Percentiles rank a stretch among this genome's conserved stretches.
phyloP scores from a whole-genome alignment of 163 green algal species.

The Scenedesmus sp. region DNA sequence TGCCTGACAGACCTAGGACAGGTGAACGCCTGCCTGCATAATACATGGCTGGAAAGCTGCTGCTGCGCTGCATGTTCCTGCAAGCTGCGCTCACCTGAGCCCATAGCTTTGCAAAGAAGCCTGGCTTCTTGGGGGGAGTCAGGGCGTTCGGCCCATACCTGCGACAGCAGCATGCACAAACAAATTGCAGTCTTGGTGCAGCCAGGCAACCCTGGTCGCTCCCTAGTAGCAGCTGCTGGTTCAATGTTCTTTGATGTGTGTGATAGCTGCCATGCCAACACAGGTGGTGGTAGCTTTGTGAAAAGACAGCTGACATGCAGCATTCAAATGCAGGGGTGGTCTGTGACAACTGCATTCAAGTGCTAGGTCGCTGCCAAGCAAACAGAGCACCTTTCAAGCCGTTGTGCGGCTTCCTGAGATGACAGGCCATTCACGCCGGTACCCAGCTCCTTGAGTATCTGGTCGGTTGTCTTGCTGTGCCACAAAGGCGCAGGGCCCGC shows the following conservation, averaged over 20 bases:
- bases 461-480: neutral
- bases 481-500: neutral
- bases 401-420: conserved; percentile 3
- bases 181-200: neutral
- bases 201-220: too few species aligned
- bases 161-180: neutral
- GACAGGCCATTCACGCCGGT: conserved; percentile 12
- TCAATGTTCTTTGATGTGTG: too few species aligned
- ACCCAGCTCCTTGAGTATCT: conserved; percentile 19
- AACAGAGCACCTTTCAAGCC: conserved; percentile 6
- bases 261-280: too few species aligned
- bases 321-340: neutral
- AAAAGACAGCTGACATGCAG: neutral
- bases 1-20: neutral
- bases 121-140: conserved; percentile 54
- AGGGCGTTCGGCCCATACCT: conserved; percentile 56
- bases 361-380: too few species aligned
- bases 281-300: too few species aligned
- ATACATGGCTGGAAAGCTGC: neutral
- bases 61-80: neutral
- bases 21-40: neutral
- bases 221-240: too few species aligned
- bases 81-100: conserved; percentile 78
- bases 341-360: too few species aligned
- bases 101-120: conserved; percentile 56